These are phyloP conservation scores for Cryphonectria carpinicola DNA, from an alignment of 2,329 filamentous ascomycete species.

Conservation along the genomic window DNA sequence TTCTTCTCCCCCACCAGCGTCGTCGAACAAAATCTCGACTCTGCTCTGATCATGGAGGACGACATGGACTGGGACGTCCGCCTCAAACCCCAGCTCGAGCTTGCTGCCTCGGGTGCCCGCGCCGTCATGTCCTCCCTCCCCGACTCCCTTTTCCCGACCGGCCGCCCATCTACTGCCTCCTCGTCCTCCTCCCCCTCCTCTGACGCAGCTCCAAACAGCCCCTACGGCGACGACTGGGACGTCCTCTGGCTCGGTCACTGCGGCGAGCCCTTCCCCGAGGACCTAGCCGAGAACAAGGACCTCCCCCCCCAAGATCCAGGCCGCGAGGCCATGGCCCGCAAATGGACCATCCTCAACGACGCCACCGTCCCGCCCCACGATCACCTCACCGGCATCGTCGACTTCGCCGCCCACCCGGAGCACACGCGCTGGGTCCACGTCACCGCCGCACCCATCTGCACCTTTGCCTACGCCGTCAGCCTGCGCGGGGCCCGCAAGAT, in stretches of 20 bases:
- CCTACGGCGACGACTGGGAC: slow-evolving; percentile 56
- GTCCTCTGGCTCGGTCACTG: slow-evolving; percentile 58
- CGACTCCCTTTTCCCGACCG: slow-evolving; percentile 23
- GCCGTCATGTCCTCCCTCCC: slow-evolving; percentile 26
- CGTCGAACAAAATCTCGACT: slow-evolving; percentile 42
- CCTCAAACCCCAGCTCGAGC: slow-evolving; percentile 43
- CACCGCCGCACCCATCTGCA: slow-evolving; percentile 43
- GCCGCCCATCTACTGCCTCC: slow-evolving; percentile 14
- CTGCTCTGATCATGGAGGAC: slow-evolving; percentile 51
- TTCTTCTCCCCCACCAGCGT: slow-evolving; percentile 35
- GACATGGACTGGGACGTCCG: slow-evolving; percentile 54
- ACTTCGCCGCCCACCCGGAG: slow-evolving; percentile 35
- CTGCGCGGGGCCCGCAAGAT: slow-evolving; percentile 34
- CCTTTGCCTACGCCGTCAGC: slow-evolving; percentile 41
- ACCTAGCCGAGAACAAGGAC: slow-evolving; percentile 22
- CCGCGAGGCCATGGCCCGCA: slow-evolving; percentile 23
- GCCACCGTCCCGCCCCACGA: slow-evolving; percentile 34
- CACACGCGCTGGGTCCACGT: slow-evolving; percentile 44
- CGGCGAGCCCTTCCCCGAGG: slow-evolving; percentile 40
- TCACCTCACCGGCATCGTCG: slow-evolving; percentile 35
- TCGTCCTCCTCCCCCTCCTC: slow-evolving; percentile 22
- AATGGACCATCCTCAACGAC: slow-evolving; percentile 33
- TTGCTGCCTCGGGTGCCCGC: slow-evolving; percentile 27
- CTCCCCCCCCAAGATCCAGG: slow-evolving; percentile 17
- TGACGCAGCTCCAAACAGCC: slow-evolving; percentile 16